These are phyloP conservation scores for Zygoascus biomembranicola DNA, from an alignment of 805 yeast genomes.

Conservation along the genomic window DNA sequence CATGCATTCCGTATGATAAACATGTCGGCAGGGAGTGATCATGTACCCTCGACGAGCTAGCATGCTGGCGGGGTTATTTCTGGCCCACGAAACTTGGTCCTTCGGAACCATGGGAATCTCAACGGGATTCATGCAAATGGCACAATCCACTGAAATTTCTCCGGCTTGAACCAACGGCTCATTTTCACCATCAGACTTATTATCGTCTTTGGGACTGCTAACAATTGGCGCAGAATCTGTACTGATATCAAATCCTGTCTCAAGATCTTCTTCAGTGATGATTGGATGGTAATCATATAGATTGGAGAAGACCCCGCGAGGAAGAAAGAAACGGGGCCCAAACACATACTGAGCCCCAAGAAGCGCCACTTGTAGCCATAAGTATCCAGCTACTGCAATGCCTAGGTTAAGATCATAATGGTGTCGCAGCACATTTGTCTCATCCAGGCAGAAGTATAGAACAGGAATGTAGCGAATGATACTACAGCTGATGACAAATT, in stretches of 20 bases:
- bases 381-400: slow-evolving; percentile 43
- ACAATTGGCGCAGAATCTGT: slow-evolving; percentile 1
- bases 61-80: slow-evolving; percentile 22
- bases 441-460: slow-evolving; percentile 45
- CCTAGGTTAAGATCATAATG: slow-evolving; percentile 50
- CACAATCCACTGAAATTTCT: slow-evolving; percentile 59
- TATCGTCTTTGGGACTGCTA: neutral
- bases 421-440: slow-evolving; percentile 61
- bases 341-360: slow-evolving; percentile 55
- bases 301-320: slow-evolving; percentile 64
- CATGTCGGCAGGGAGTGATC: slow-evolving; percentile 85
- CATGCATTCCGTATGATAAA: slow-evolving; percentile 82
- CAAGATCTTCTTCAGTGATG: slow-evolving; percentile 50
- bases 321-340: slow-evolving; percentile 81
- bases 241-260: slow-evolving; percentile 34
- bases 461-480: slow-evolving; percentile 57
- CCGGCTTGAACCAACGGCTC: slow-evolving; percentile 1
- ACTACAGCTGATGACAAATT: slow-evolving; percentile 63
- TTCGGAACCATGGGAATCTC: slow-evolving; percentile 34
- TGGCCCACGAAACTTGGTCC: slow-evolving; percentile 14
- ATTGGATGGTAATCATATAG: slow-evolving; percentile 78
- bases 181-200: neutral
- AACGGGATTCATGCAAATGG: slow-evolving; percentile 83
- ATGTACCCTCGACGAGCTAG: slow-evolving; percentile 29
- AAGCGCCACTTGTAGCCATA: slow-evolving; percentile 47